Percentiles rank a stretch among this genome's conserved stretches.
Conservation (phyloP, 2,329 filamentous ascomycete species). For the Aspergillus candidus region DNA sequence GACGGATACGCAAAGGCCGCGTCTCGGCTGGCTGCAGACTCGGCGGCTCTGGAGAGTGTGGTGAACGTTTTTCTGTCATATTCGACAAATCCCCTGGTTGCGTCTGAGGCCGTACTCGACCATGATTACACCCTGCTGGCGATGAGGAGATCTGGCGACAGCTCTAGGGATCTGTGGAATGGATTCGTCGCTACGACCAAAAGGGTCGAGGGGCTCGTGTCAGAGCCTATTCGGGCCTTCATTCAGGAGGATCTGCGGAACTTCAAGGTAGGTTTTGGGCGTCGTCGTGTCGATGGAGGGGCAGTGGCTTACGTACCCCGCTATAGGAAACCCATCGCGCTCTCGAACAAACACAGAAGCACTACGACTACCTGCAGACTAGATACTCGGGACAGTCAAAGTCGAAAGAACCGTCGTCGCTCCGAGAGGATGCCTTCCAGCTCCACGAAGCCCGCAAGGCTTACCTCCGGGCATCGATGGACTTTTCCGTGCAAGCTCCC, state of each 20-base stretch:
- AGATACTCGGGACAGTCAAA: conserved; percentile 82
- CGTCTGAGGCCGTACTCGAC: conserved; percentile 81
- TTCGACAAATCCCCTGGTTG: conserved; percentile 64
- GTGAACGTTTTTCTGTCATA: conserved; percentile 71
- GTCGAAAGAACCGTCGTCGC: conserved; percentile 82
- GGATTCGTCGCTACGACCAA: conserved; percentile 67
- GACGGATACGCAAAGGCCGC: conserved; percentile 62
- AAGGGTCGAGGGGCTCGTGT: conserved; percentile 67
- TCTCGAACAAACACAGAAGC: conserved; percentile 74
- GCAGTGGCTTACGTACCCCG: conserved; percentile 11
- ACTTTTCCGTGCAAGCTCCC: conserved; percentile 83
- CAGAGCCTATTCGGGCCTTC: conserved; percentile 77
- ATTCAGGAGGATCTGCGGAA: conserved; percentile 70
- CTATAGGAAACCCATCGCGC: conserved; percentile 61
- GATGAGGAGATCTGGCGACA: conserved; percentile 77
- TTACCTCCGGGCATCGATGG: conserved; percentile 87
- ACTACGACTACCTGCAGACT: conserved; percentile 73
- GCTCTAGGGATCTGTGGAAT: conserved; percentile 80
- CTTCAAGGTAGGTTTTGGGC: conserved; percentile 57
- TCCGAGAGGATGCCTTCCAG: conserved; percentile 92
- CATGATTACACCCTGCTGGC: conserved; percentile 91
- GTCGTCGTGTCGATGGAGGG: conserved; percentile 2
- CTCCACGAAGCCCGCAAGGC: conserved; percentile 86
- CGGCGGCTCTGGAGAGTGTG: conserved; percentile 69
- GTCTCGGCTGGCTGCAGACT: conserved; percentile 56